Evolutionary conservation across 345 rosid genomes (phyloP), one percentile per base, ranked within the genome.

Genomic region (Lumnitzera racemosa): DNA sequence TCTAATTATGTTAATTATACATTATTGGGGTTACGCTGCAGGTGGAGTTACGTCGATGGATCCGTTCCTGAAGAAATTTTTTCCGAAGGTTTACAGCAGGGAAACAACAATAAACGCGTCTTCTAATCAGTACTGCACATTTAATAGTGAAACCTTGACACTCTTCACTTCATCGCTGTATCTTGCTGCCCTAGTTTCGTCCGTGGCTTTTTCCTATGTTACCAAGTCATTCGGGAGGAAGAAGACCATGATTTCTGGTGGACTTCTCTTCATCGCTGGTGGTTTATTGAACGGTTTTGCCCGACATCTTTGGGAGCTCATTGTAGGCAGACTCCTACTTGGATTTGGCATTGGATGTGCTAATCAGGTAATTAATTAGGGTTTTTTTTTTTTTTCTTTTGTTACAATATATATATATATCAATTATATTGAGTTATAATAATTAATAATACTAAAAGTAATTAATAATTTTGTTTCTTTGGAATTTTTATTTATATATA

Each of bases 31-130:
- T 43, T 3, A 11, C 15, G 15, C 29, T 27, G 15, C 54, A 78
- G 81, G 82, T 11, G 82, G 82, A 8, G 79, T 78, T 6, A 78
- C 71, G 9, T 78, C 79, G 0, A 78, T 78, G 82, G 72, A 74
- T 50, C 14, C 68, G 0, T 78, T 78, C 58, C 54, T 74, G 66
- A 54, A 74, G 65, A 53, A 74, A 29, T 78, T 78, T 36, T 74
- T 78, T 36, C 79, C 74, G 0, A 2, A 43, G 0, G 76, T 78
- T n/a, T 74, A 74, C n/a, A 1, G 23, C 62, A 68, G 56, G 49
- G 70, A 70, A n/a, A 15, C 70, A 11, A 31, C 63, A 1, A 49
- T 59, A 9, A 65, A 14, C 13, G 59, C 76, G 12, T 67, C 76
- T 0, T 78, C 74, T 53, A 12, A 77, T 49, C 78, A 73, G 55